Percentiles rank a stretch among this genome's conserved stretches.
Conservation (phyloP, 1,284 basidiomycete genomes). For the Polyporus tsugae region DNA sequence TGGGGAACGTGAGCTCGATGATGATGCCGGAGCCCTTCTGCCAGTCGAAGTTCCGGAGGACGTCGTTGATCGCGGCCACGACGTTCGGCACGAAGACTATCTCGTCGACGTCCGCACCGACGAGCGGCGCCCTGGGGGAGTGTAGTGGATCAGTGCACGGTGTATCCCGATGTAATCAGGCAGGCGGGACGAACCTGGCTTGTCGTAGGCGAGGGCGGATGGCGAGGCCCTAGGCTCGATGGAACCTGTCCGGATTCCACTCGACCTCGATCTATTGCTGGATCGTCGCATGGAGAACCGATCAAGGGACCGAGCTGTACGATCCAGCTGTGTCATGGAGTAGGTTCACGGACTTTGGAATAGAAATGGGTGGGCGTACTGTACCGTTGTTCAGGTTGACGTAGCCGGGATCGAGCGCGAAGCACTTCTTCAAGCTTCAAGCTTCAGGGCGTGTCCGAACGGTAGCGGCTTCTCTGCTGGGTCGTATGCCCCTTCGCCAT, state of each 20-base stretch:
- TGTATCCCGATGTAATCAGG: too few species aligned
- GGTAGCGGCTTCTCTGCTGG: conserved; percentile 45
- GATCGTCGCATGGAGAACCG: conserved; percentile 63
- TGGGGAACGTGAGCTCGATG: conserved; percentile 52
- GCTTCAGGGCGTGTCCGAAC: conserved; percentile 69
- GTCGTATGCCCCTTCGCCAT: conserved; percentile 29
- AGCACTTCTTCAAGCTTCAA: conserved; percentile 66
- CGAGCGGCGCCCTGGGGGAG: conserved; percentile 48
- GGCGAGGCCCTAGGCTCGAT: conserved; percentile 54
- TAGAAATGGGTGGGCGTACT: conserved; percentile 46
- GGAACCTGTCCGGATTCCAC: conserved; percentile 69
- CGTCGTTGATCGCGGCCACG: conserved; percentile 71
- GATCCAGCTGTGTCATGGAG: conserved; percentile 56
- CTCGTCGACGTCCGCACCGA: conserved; percentile 68
- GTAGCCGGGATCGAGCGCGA: conserved; percentile 64
- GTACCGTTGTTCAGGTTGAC: conserved; percentile 76
- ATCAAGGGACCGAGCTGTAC: conserved; percentile 71
- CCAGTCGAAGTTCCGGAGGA: conserved; percentile 70
- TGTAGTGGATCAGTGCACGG: too few species aligned
- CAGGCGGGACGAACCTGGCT: background rate
- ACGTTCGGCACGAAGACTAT: conserved; percentile 74
- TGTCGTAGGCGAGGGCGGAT: conserved; percentile 33
- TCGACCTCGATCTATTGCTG: conserved; percentile 60
- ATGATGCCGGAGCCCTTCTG: conserved; percentile 58
- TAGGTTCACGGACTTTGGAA: background rate